Evolutionary conservation across 176 grass and related monocot species (phyloP).

Genomic region (Pontederia crassipes): DNA sequence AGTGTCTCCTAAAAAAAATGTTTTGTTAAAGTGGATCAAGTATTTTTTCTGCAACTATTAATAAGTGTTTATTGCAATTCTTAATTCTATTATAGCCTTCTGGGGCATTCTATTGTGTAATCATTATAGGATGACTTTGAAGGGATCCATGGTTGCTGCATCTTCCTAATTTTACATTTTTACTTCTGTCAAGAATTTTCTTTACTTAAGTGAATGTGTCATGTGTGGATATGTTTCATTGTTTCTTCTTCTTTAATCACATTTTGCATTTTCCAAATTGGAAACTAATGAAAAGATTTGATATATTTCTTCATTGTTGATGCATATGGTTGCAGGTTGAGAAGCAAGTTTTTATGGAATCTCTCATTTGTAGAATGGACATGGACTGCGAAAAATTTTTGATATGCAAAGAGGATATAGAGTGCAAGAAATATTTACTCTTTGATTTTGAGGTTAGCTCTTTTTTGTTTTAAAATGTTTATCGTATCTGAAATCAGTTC

Average conservation of each 20-base stretch:
- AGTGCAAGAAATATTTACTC: conserved; percentile 72
- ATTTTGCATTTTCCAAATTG: conserved; percentile 5
- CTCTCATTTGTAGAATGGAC: conserved; percentile 87
- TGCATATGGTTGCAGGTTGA: conserved; percentile 41
- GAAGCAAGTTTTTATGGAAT: conserved; percentile 90
- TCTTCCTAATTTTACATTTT: too few relatives aligned
- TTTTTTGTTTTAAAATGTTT: background rate
- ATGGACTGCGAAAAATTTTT: conserved; percentile 76
- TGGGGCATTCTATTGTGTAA: too few relatives aligned
- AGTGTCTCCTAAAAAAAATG: too few relatives aligned
- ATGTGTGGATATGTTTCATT: too few relatives aligned
- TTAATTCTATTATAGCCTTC: background rate
- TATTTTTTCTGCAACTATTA: background rate
- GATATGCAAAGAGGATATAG: conserved; percentile 78
- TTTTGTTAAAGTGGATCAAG: too few relatives aligned
- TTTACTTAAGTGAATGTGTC: too few relatives aligned
- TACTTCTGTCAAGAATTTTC: too few relatives aligned
- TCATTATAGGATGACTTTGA: too few relatives aligned
- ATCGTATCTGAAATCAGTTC: too few relatives aligned
- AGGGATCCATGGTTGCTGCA: too few relatives aligned
- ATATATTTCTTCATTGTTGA: conserved; percentile 10
- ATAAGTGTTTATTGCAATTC: background rate
- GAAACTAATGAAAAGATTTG: conserved; percentile 2
- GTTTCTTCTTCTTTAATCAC: conserved; percentile 5
- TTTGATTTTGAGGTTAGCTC: conserved; percentile 71